Conservation (phyloP, 371 early-diverging fungal species). For the Paraphysoderma sedebokerense region DNA sequence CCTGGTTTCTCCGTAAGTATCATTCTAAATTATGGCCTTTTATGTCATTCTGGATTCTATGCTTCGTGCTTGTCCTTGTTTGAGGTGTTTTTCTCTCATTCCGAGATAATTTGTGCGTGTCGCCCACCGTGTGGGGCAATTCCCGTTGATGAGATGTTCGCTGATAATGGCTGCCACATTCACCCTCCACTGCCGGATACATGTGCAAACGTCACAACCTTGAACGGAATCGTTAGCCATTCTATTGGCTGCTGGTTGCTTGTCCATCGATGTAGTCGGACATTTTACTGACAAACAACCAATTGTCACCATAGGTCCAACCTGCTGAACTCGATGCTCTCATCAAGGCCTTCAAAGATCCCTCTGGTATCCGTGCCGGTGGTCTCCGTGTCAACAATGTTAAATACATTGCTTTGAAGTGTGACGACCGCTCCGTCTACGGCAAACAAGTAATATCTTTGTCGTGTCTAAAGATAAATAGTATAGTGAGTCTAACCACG, state of each 20-base stretch:
- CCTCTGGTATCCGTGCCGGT: slow-evolving; percentile 28
- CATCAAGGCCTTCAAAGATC: slow-evolving; percentile 41
- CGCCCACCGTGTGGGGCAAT: not conserved
- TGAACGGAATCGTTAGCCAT: too few species aligned
- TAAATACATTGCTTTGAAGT: slow-evolving; percentile 55
- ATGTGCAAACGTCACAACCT: too few species aligned
- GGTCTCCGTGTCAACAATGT: slow-evolving; percentile 47
- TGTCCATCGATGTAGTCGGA: too few species aligned
- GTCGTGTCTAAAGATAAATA: not conserved
- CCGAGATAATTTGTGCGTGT: not conserved
- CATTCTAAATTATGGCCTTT: too few species aligned
- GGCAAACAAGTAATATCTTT: slow-evolving; percentile 48
- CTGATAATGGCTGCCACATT: too few species aligned
- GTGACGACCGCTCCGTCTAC: slow-evolving; percentile 49
- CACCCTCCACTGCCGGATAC: too few species aligned
- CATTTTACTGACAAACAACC: too few species aligned
- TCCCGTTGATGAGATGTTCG: too few species aligned
- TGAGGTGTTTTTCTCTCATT: not conserved
- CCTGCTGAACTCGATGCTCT: slow-evolving; percentile 38
- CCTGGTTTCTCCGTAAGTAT: slow-evolving; percentile 41
- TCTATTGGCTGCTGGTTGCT: too few species aligned
- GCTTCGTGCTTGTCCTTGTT: not conserved
- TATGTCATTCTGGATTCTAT: too few species aligned
- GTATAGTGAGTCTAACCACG: slow-evolving; percentile 1
- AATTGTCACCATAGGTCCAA: slow-evolving; percentile 37